Base-by-base conservation (phyloP, 495 filamentous ascomycete genomes). In the Lasiosphaeria ovina region DNA sequence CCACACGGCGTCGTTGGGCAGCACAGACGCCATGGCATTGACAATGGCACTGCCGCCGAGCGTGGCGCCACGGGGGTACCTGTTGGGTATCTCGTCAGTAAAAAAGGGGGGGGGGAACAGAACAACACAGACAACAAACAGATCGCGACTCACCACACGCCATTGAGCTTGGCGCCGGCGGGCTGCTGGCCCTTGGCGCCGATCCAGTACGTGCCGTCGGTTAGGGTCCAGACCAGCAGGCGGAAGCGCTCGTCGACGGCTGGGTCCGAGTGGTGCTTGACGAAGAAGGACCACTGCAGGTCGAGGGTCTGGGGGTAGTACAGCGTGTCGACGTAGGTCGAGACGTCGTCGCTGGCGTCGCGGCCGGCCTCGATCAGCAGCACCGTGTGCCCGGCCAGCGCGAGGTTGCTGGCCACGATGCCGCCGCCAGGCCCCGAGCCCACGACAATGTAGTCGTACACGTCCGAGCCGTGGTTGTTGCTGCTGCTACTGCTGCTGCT, bases 341-440 rank as follows among this genome's bases (percentile, higher is more conserved):
- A n/a, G 31, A 69, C 55, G 34, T 77, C 70, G 7, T 72, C 62
- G 0, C 76, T 80, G 58, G 82, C 75, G 66, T 88, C 83, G 54
- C 79, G 73, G 35, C 85, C 85, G 10, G 85, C 81, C 66, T 89
- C 85, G 11, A 89, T 73, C 16, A 89, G 71, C 12, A 87, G 75
- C 0, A 81, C 81, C 33, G 72, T 81, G 63, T 83, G 77, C n/a
- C 83, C 84, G 33, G 81, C 81, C 24, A 79, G 74, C 31, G 85
- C 85, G 8, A 88, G 81, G 34, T 83, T 80, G 42, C 80, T 79
- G 5, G 85, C 85, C 11, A 88, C 68, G 11, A 81, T 81, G 17
- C 83, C 83, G n/a, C 86, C 85, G n/a, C 86, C 86, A 3, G 85
- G 81, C 16, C 85, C 86, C 35, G 78, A 81, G 34, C 86, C 86